Base-by-base conservation (phyloP, 2,329 filamentous ascomycete species). In the Ceratocystis eucalypticola region DNA sequence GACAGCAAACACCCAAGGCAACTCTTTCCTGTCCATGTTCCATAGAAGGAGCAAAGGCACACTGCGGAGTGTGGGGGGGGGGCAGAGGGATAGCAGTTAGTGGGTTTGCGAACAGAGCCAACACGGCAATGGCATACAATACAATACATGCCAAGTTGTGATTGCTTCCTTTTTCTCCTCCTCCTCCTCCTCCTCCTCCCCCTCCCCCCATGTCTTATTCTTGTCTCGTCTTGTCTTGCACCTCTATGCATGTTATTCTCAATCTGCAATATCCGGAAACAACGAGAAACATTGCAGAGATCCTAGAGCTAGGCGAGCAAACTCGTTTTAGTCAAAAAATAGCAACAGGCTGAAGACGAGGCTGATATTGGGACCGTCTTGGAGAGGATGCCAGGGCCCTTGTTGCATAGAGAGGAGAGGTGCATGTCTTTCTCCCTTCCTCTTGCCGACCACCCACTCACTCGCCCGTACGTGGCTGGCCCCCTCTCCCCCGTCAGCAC, bases 271-370 rank as follows among this genome's bases (percentile, higher is more conserved):
- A 10, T 45, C 41, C 44, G 46, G 61, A 63, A 63, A 63, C 61
- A 50, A 63, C 44, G 44, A 63, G 41, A 63, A 30, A 63, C 33
- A 48, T 28, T 44, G 8, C 15, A 46, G 12, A 63, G 61, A 63
- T 57, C 53, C 53, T 57, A 57, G 53, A 12, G n/a, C 53, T 33
- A 57, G 25, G 53, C 53, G 12, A 57, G 22, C 33, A 41, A 45
- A 22, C 33, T 45, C 59, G 45, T 65, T 33, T 64, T 20, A 44
- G 46, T 44, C 30, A 17, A 65, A 46, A 65, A 59, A 65, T 61
- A 65, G 64, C 55, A 46, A 65, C 53, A 65, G 44, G 17, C 33
- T 59, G 64, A 65, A 45, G 50, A 46, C 20, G 33, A 65, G 64
- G 48, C 62, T 53, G 44, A 65, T 48, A 33, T 57, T 20, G 5